These are phyloP conservation scores for Fusarium sp. DNA, from an alignment of 2,329 filamentous ascomycete species.

Conservation along the genomic window DNA sequence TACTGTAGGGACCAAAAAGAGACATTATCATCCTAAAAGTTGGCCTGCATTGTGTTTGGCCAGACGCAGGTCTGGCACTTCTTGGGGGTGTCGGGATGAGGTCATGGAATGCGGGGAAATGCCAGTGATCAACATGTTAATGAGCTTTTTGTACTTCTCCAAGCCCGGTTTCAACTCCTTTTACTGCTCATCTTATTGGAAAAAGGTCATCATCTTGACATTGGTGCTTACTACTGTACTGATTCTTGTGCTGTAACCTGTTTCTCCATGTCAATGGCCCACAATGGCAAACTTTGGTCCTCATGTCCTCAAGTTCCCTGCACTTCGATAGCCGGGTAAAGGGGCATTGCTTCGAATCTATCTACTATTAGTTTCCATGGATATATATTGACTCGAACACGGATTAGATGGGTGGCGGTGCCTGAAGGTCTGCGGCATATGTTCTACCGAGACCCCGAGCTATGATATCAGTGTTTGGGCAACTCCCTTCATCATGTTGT, in stretches of 20 bases:
- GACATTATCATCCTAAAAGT: constrained; percentile 5
- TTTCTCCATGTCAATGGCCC: constrained; percentile 15
- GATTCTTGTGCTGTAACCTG: constrained; percentile 5
- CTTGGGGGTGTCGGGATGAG: constrained; percentile 47
- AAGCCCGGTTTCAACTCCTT: constrained; percentile 17
- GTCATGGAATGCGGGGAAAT: constrained; percentile 52
- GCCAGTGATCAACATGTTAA: constrained; percentile 35
- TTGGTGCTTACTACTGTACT: constrained; percentile 1
- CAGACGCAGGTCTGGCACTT: constrained; percentile 40
- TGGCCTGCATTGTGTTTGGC: constrained; percentile 36
- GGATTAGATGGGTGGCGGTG: constrained; percentile 2
- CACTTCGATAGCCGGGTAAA: neutral
- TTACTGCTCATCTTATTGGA: constrained; percentile 13
- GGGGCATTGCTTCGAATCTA: neutral
- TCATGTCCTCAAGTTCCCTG: neutral
- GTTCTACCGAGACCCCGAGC: constrained; percentile 27
- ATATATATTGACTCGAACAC: neutral
- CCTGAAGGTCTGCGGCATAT: neutral
- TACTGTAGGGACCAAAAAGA: constrained; percentile 19
- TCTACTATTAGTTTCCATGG: neutral
- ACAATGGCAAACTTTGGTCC: constrained; percentile 2
- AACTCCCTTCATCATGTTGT: constrained; percentile 5
- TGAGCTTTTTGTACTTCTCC: constrained; percentile 8
- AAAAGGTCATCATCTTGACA: constrained; percentile 8
- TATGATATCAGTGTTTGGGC: neutral